These are phyloP conservation scores for Aspergillus floridensis DNA, from an alignment of 2,329 filamentous ascomycete species.

Conservation along the genomic window DNA sequence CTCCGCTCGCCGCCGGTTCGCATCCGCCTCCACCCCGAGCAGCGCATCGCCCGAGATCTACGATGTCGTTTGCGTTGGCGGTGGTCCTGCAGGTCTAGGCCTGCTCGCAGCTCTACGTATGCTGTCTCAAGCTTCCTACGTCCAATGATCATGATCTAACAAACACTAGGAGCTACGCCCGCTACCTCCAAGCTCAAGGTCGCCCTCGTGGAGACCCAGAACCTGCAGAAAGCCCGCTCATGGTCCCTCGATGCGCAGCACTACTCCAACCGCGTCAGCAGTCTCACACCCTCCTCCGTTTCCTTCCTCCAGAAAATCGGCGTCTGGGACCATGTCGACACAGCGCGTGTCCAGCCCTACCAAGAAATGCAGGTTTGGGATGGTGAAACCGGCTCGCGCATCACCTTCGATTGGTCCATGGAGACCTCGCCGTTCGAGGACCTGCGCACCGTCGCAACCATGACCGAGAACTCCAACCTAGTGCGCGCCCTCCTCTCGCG, in stretches of 20 bases:
- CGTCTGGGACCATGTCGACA: conserved; percentile 75
- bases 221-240: conserved; percentile 66
- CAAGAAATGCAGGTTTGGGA: conserved; percentile 99
- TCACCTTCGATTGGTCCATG: conserved; percentile 77
- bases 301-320: conserved; percentile 78
- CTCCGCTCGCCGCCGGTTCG: conserved; percentile 30
- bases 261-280: conserved; percentile 95
- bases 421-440: conserved; percentile 48
- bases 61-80: conserved; percentile 89
- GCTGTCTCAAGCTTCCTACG: conserved; percentile 22
- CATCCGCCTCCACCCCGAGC: conserved; percentile 30
- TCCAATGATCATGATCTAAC: background rate
- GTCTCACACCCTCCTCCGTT: conserved; percentile 85
- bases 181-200: conserved; percentile 74
- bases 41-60: conserved; percentile 66
- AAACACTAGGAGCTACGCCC: conserved; percentile 65
- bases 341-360: conserved; percentile 76
- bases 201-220: conserved; percentile 86
- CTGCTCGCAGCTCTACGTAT: conserved; percentile 73
- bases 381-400: conserved; percentile 78
- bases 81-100: conserved; percentile 84
- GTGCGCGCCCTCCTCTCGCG: conserved; percentile 72
- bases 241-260: conserved; percentile 65
- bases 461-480: conserved; percentile 92
- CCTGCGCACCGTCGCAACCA: conserved; percentile 75